Base-by-base conservation (phyloP, 495 filamentous ascomycete genomes). In the Cercophora sp. region DNA sequence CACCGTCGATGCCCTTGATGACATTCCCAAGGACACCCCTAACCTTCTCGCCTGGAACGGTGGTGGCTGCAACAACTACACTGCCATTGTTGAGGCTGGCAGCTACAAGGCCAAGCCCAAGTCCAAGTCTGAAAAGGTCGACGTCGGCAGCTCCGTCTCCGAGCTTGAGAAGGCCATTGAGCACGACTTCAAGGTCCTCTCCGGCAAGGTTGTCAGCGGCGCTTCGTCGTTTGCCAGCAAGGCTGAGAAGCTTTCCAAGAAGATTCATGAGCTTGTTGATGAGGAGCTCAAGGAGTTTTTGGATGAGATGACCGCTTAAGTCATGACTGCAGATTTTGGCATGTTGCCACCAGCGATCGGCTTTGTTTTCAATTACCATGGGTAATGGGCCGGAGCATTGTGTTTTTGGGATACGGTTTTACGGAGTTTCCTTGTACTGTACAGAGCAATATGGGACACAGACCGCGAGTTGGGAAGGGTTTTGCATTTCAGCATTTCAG, bases 31-130 rank as follows among this genome's bases (percentile, higher is more conserved):
- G 15, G 83, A 89, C 71, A 97, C 94, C 55, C 81, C 81, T 56
- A 79, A 88, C 75, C 67, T 97, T 56, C 91, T 99, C 43, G 92
- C 92, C 70, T 99, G 93, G 92, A 99, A 99, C 79, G 94, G 94
- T 69, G 94, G 90, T 74, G 94, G 94, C 58, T 86, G 81, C 58
- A 81, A 79, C 69, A 97, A 99, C 83, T 94, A 89, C 79, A 79
- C 79, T 57, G 77, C 87, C 53, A 97, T 99, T 59, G 75, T 96
- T 59, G 67, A 80, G 70, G 74, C 80, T 71, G 73, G 88, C 72
- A 72, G 80, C 60, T 87, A 85, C 71, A 61, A 58, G 57, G 68
- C 62, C 41, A 62, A 71, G 56, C 52, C 62, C 42, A 65, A 62
- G 48, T 52, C 66, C 23, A 60, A 68, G 13, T n/a, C n/a, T n/a